Evolutionary conservation across 257 asterid genomes (phyloP), one percentile per base, ranked within the genome.

Genomic region (Jacaranda copaia): DNA sequence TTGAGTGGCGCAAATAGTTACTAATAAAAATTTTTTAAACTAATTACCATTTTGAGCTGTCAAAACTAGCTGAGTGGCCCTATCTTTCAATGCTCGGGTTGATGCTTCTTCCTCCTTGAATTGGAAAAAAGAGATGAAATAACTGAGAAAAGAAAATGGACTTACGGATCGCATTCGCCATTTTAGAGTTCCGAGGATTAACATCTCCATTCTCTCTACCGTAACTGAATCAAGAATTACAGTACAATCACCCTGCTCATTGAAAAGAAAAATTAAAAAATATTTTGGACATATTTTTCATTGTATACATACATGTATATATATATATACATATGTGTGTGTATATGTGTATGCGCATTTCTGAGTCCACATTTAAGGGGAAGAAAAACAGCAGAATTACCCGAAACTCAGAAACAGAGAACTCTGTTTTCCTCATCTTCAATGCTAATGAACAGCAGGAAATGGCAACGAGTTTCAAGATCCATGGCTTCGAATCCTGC

Each of bases 151-250:
- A 0, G 84, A 86, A 19, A 92, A 90, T 0, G 97, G 92, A 71
- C 80, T 90, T 3, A 87, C 81, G 3, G 97, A 92, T 12, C 92
- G 85, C 97, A 87, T 88, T 79, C 97, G 48, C 97, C 97, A 92
- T 80, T 87, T 77, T 1, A 92, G 85, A 70, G 90, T 87, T 45
- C 90, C 93, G 19, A 92, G 93, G 8, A 92, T 86, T 52, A 90
- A 69, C 77, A 87, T 72, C 75, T 92, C 97, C 96, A 88, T 92
- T 80, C 89, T 79, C 76, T 84, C 82, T 20, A 88, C 78, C 3
- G 87, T 81, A 0, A 56, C 9, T 0, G 63, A 42, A 82, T 87
- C 88, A 10, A 90, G 79, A 11, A 80, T 77, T 7, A 84, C 49
- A 3, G 82, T 87, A 40, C 82, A 86, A 60, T 76, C 87, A 49